Base-by-base conservation (phyloP, 768 basidiomycete species). In the Pisolithus sp. region DNA sequence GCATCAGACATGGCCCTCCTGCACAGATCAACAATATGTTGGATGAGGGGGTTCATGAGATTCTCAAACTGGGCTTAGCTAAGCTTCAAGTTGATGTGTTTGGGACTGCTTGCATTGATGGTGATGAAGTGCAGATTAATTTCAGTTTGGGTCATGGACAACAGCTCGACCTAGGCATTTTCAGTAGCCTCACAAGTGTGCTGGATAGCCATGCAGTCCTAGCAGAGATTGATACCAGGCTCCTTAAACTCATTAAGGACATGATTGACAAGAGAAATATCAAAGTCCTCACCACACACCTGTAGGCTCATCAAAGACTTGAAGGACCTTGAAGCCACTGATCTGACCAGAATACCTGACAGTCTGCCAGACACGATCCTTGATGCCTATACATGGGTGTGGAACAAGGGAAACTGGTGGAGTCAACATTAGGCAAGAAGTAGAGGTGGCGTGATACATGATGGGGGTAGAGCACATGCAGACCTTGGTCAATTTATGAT, bases 181-280 rank as follows among this genome's bases (percentile, higher is more conserved):
- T 99, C 96, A 13, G 95, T 93, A 18, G 96, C 96, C 71, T 99
- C 95, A 61, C 96, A 92, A 56, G 98, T 92, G 71, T 95, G 93
- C 71, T 98, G 96, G 59, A 99, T 90, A 7, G 96, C 94, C 89
- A 97, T 96, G 46, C 86, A 80, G 68, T 99, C 96, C 59, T 80
- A 75, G 59, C 75, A 76, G 41, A 98, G 82, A 63, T 92, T 85
- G 54, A 24, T 76, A 31, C 24, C 88, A 4, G 77, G 75, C 67
- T 93, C 86, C 76, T 96, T 92, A 85, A 98, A 98, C 70, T 93
- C 87, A 51, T 78, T 75, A 42, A 97, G 70, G 64, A 99, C 78
- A 71, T 89, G 73, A 58, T 94, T 82, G 57, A 98, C 86, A 41
- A 98, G 81, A 37, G 83, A 72, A 51, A 95, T 85, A 64, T 98